Percentiles rank a stretch among this genome's conserved stretches.
Evolutionary conservation across 306 rosid genomes (phyloP).

Genomic region (Castanospermum australe): DNA sequence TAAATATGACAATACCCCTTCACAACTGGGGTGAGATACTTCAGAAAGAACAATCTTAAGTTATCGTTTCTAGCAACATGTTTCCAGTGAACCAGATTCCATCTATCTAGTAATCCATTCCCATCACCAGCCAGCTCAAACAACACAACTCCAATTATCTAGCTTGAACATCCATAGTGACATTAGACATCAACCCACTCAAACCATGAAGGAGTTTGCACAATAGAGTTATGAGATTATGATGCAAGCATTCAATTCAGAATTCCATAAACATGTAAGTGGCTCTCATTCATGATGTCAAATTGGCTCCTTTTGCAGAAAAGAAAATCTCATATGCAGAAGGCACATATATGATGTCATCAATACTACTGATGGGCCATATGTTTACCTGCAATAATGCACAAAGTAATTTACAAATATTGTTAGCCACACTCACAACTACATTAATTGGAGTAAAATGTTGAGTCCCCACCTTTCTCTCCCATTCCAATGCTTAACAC

Average conservation of each 20-base stretch:
- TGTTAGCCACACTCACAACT: not conserved
- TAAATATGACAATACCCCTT: not conserved
- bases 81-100: slow-evolving; percentile 26
- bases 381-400: slow-evolving; percentile 67
- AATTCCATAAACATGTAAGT: slow-evolving; percentile 32
- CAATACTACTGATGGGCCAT: not conserved
- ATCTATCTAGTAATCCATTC: slow-evolving; percentile 18
- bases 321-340: slow-evolving; percentile 38
- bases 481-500: not conserved
- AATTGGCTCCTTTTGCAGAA: slow-evolving; percentile 49
- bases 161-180: slow-evolving; percentile 4
- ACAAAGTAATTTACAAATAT: not conserved
- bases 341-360: slow-evolving; percentile 41
- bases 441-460: not conserved
- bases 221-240: slow-evolving; percentile 10
- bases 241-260: slow-evolving; percentile 42
- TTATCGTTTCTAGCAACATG: slow-evolving; percentile 1
- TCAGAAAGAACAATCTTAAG: not conserved
- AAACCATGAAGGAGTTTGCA: slow-evolving; percentile 21
- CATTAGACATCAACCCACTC: slow-evolving; percentile 19
- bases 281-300: slow-evolving; percentile 41
- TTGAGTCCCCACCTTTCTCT: not conserved
- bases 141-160: slow-evolving; percentile 23
- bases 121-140: slow-evolving; percentile 24
- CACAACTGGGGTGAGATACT: slow-evolving; percentile 13